A percentile compares a stretch with the other conserved stretches of the same genome.
Evolutionary conservation across 2,329 filamentous ascomycete genomes (phyloP).

Genomic region (Penicillium digitatum): DNA sequence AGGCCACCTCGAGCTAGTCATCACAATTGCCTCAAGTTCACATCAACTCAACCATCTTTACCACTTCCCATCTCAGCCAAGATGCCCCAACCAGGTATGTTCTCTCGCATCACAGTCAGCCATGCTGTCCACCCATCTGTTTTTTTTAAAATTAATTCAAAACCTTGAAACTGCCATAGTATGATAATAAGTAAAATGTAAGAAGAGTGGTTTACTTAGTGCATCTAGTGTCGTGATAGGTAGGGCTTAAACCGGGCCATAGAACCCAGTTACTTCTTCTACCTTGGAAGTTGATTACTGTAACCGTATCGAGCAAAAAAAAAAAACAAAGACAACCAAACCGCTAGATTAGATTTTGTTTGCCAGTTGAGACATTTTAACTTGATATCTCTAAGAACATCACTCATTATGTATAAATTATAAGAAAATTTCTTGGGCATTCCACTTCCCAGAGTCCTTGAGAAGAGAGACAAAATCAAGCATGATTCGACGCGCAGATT

Average conservation of each 20-base stretch:
- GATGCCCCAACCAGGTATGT: constrained; percentile 1
- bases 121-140: background rate
- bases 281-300: background rate
- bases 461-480: constrained; percentile 52
- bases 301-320: background rate
- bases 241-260: background rate
- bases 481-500: constrained; percentile 50
- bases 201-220: background rate
- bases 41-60: background rate
- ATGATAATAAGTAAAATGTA: background rate
- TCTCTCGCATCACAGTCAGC: too few species aligned
- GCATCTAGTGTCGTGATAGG: background rate
- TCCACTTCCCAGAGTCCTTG: constrained; percentile 53
- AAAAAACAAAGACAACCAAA: background rate
- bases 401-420: constrained; percentile 55
- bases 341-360: background rate
- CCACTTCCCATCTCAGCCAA: background rate
- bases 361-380: constrained; percentile 12
- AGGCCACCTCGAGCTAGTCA: background rate
- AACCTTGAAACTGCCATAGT: background rate
- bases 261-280: too few species aligned
- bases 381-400: constrained; percentile 41
- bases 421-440: constrained; percentile 48
- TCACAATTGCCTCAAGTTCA: background rate
- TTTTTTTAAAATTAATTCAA: background rate